Evolutionary conservation across 768 basidiomycete species (phyloP), one percentile per base, ranked within the genome.

Genomic region (Mycena crocata): DNA sequence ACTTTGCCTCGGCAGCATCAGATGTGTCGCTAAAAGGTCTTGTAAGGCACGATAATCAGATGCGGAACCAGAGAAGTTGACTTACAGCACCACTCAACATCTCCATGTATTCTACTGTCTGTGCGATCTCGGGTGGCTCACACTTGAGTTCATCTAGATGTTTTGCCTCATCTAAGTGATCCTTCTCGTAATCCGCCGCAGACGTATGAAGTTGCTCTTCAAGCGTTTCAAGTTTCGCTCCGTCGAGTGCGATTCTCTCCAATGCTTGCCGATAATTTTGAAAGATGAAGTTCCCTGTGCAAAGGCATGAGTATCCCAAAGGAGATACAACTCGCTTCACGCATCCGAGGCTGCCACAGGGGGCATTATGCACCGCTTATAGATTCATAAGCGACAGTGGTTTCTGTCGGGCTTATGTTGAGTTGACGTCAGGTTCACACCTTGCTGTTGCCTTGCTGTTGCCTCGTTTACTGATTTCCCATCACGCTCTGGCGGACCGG

Each of bases 271-370:
- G 52, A 19, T 63, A 63, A 44, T 62, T 63, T 21, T 62, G 39
- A 26, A 62, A 62, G 14, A 62, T 62, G 31, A 62, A 62, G 24
- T 50, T 62, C 5, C 62, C 62, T 63, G 39, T 31, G 24, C 6
- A n/a, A 5, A 21, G n/a, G 13, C 28, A 24, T 19, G 3, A 21
- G 21, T 32, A 3, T n/a, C 50, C 12, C 4, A 15, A 51, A n/a
- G 5, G 12, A 8, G 8, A 50, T 13, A 14, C 4, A 6, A 40
- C 5, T 5, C 17, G 21, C 24, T 9, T 21, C 5, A 28, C 14
- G 6, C n/a, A 39, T 37, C 6, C 2, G 40, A 32, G 9, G 35
- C 12, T n/a, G n/a, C n/a, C n/a, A n/a, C n/a, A n/a, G n/a, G n/a
- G n/a, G n/a, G n/a, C n/a, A n/a, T n/a, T n/a, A n/a, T n/a, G n/a